Evolutionary conservation across 192 early-diverging fungal species (phyloP), one percentile per base, ranked within the genome.

Genomic region (Coemansia sp.): DNA sequence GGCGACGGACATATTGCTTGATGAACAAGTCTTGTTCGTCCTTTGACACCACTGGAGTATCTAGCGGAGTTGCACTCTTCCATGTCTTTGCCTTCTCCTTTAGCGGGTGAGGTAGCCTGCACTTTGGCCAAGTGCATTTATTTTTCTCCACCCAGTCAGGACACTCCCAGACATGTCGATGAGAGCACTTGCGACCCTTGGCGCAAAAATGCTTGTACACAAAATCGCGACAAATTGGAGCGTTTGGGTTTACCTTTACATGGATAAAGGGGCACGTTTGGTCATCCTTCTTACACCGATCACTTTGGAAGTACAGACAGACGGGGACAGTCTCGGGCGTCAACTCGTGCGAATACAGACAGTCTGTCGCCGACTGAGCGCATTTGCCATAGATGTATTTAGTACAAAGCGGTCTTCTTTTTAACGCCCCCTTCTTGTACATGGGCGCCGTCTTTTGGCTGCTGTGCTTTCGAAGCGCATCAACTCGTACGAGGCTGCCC

Each of bases 81-180:
- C 34, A 35, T 35, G 43, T 61, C 9, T 38, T 70, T 32, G 49
- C 40, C 9, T 32, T 69, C 40, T 41, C 22, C 13, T 43, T 55
- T n/a, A 12, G 32, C 24, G 77, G 73, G 39, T 91, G 90, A 3
- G 89, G 87, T 66, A 89, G 70, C 5, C 82, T 81, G 63, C 90
- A 92, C 20, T 84, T 86, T 16, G 64, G 52, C 29, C 69, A 75
- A 16, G 73, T 60, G 60, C 90, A 92, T 27, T 85, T 85, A 11
- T 78, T 76, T 24, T 86, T 85, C 16, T 87, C 87, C 0, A 79
- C 84, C 83, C 88, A 90, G 64, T 88, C 87, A 0, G 90, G 90
- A 43, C 90, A 92, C 20, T 90, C 84, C 73, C 85, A 84, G 4
- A 90, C 84, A 71, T 92, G 90, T 3, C 87, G 83, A 55, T 88